A percentile compares a stretch with the other conserved stretches of the same genome.
phyloP scores from a whole-genome alignment of 1,284 basidiomycete species.

The Cutaneotrichosporon sp. region DNA sequence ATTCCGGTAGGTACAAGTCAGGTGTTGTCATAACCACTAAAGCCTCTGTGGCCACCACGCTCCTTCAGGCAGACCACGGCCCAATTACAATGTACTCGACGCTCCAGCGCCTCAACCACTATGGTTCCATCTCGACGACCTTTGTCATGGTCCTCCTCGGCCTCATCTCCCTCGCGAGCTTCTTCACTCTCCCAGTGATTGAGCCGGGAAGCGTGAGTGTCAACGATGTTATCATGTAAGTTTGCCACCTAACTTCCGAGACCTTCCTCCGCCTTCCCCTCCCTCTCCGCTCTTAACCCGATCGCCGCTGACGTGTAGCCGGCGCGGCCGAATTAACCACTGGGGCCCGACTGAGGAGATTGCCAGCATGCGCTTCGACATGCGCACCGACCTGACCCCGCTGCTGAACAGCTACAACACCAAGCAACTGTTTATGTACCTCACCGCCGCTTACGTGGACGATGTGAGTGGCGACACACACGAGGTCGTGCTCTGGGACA shows the following conservation, averaged over 20 bases:
- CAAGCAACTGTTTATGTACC: constrained; percentile 54
- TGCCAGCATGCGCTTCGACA: constrained; percentile 49
- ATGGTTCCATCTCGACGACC: constrained; percentile 51
- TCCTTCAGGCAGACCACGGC: not conserved
- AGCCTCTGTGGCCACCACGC: constrained; percentile 2
- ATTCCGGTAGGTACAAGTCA: not conserved
- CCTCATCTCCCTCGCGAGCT: constrained; percentile 47
- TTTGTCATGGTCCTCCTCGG: constrained; percentile 51
- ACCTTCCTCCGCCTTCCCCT: not conserved
- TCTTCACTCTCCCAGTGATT: constrained; percentile 40
- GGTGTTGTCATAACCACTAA: not conserved
- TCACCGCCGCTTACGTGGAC: constrained; percentile 49
- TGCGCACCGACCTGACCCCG: constrained; percentile 49
- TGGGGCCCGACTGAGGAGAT: constrained; percentile 50
- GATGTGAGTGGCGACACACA: constrained; percentile 30
- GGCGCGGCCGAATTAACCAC: constrained; percentile 38
- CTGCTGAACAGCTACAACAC: constrained; percentile 54
- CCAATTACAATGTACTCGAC: constrained; percentile 46
- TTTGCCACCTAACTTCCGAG: not conserved
- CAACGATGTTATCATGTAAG: constrained; percentile 50
- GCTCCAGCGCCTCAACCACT: constrained; percentile 49
- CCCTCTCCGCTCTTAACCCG: not conserved
- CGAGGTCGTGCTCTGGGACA: constrained; percentile 54
- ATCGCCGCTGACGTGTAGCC: constrained; percentile 27
- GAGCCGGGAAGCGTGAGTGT: constrained; percentile 42